Evolutionary conservation across 163 green algal species (phyloP).

Genomic region (Chlamydomonas reinhardtii): DNA sequence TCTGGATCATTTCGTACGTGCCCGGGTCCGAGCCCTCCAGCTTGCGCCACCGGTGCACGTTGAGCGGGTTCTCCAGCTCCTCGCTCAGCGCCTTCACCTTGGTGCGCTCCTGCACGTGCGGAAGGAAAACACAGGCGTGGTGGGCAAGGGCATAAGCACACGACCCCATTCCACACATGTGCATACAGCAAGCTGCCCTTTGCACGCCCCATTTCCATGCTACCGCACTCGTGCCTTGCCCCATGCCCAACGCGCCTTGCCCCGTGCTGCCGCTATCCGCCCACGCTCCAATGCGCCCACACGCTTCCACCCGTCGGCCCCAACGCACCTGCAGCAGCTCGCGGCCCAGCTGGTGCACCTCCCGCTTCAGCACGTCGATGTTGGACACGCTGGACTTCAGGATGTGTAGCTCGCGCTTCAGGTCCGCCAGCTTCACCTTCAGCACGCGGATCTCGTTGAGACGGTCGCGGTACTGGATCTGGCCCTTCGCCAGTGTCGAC

Average conservation of each 20-base stretch:
- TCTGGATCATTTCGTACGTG: slow-evolving; percentile 95
- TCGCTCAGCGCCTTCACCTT: slow-evolving; percentile 90
- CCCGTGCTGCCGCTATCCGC: no score
- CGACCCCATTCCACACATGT: no score
- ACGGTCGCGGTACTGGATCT: slow-evolving; percentile 91
- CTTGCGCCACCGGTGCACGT: slow-evolving; percentile 96
- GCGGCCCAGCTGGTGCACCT: slow-evolving; percentile 88
- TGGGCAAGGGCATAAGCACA: no score
- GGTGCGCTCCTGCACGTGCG: slow-evolving; percentile 70
- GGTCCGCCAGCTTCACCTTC: slow-evolving; percentile 87
- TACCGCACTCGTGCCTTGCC: no score
- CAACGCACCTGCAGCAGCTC: slow-evolving; percentile 80
- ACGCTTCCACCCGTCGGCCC: not conserved
- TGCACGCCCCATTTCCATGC: no score
- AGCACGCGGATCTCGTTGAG: slow-evolving; percentile 89
- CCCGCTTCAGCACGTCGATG: slow-evolving; percentile 91
- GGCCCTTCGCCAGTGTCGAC: slow-evolving; percentile 84
- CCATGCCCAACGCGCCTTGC: no score
- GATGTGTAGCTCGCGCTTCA: slow-evolving; percentile 87
- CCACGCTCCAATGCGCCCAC: no score
- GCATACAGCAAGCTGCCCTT: no score
- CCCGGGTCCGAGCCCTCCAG: slow-evolving; percentile 91
- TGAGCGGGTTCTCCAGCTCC: slow-evolving; percentile 96
- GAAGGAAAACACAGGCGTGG: no score
- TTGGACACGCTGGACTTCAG: slow-evolving; percentile 83